Evolutionary conservation across 208 protist genomes (phyloP).

Genomic region (Trypanosomatidae sp.): DNA sequence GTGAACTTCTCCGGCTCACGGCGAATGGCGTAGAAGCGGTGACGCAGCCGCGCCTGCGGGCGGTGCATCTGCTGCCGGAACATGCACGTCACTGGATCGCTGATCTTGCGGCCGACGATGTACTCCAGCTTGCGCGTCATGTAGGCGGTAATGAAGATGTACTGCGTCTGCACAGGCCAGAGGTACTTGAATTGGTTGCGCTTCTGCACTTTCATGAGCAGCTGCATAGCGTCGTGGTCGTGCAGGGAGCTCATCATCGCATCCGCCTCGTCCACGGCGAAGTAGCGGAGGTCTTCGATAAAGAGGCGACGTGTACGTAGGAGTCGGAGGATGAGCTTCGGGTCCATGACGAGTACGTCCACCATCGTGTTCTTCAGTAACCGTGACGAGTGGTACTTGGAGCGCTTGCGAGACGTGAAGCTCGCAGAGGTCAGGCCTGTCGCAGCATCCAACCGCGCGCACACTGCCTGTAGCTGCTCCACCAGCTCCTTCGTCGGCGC

Average conservation of each 20-base stretch:
- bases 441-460: conserved; percentile 43
- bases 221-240: conserved; percentile 76
- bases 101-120: conserved; percentile 57
- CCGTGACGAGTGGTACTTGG: conserved; percentile 65
- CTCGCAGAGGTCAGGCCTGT: conserved; percentile 58
- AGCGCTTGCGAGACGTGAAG: conserved; percentile 69
- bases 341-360: conserved; percentile 85
- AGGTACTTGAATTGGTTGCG: conserved; percentile 78
- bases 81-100: conserved; percentile 56
- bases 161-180: conserved; percentile 86
- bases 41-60: conserved; percentile 41
- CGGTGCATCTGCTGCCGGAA: conserved; percentile 66
- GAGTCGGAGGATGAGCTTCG: conserved; percentile 66
- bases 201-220: conserved; percentile 76
- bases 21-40: conserved; percentile 66
- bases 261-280: conserved; percentile 88
- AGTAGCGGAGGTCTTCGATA: conserved; percentile 85
- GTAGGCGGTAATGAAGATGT: conserved; percentile 73
- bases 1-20: conserved; percentile 70
- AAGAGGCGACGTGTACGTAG: conserved; percentile 74
- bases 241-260: conserved; percentile 70
- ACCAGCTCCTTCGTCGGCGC: conserved; percentile 75
- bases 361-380: conserved; percentile 60
- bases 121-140: conserved; percentile 80
- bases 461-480: conserved; percentile 70